Percentiles rank a stretch among this genome's conserved stretches.
Conservation (phyloP, 176 grass and related monocot species). For the Elymus sibiricus region DNA sequence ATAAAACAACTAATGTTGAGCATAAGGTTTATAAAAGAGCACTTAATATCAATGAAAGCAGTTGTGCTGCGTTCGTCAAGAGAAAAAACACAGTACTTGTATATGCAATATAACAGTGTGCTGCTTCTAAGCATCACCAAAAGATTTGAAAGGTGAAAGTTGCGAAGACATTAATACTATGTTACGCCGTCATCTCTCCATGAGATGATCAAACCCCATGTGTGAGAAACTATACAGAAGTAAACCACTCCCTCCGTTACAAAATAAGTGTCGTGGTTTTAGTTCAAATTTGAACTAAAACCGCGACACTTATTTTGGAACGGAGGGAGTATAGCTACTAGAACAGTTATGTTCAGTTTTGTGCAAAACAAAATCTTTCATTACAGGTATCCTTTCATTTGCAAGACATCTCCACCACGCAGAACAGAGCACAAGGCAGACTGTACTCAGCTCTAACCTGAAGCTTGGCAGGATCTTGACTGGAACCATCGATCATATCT, state of each 20-base stretch:
- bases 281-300: too few relatives aligned
- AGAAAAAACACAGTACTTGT: too few relatives aligned
- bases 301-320: too few relatives aligned
- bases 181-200: neutral
- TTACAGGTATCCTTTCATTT: neutral
- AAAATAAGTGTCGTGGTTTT: too few relatives aligned
- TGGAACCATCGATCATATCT: conserved; percentile 62
- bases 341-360: neutral
- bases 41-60: too few relatives aligned
- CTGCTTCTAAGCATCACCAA: neutral
- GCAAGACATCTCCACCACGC: neutral
- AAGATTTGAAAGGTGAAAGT: neutral
- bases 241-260: neutral
- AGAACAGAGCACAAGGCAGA: neutral
- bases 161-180: neutral
- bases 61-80: too few relatives aligned
- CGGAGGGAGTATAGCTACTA: neutral
- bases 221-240: neutral
- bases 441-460: conserved; percentile 53
- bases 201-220: neutral
- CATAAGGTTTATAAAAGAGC: neutral
- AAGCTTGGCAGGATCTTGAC: conserved; percentile 48
- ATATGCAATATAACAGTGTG: neutral
- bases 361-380: neutral
- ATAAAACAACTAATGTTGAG: conserved; percentile 9